Evolutionary conservation across 495 filamentous ascomycete species (phyloP).

Genomic region (Baudoinia panamericana): DNA sequence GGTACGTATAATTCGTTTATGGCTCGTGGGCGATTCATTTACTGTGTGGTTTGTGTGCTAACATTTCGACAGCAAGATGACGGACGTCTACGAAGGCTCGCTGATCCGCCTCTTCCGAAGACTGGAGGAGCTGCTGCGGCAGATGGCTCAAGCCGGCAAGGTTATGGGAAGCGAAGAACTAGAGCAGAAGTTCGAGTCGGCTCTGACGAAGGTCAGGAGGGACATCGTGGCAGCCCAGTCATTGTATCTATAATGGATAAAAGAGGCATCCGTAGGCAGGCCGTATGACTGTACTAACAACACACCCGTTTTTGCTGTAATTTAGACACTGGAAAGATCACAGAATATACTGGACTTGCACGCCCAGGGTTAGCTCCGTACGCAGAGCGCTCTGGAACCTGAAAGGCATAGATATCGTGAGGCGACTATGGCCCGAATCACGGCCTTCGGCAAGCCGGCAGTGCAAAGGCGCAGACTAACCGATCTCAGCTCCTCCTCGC

Average conservation of each 20-base stretch:
- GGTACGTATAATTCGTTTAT: too few relatives aligned
- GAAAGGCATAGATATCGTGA: too few relatives aligned
- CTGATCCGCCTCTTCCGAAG: constrained; percentile 92
- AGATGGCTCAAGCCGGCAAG: constrained; percentile 93
- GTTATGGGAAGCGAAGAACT: constrained; percentile 96
- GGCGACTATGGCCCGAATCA: too few relatives aligned
- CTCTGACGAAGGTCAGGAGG: constrained; percentile 69
- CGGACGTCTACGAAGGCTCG: constrained; percentile 90
- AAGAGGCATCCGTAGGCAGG: neutral
- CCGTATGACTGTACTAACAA: neutral
- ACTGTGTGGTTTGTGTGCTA: constrained; percentile 1
- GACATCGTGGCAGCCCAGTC: constrained; percentile 91
- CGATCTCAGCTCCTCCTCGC: too few relatives aligned
- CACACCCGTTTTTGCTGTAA: neutral
- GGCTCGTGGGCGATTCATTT: neutral
- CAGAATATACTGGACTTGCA: too few relatives aligned
- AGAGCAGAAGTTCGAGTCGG: constrained; percentile 73
- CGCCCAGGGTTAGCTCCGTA: too few relatives aligned
- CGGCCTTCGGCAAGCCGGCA: too few relatives aligned
- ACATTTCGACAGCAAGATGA: constrained; percentile 67
- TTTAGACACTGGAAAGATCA: too few relatives aligned
- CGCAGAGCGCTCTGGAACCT: too few relatives aligned
- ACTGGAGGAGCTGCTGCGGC: constrained; percentile 85
- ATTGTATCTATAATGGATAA: constrained; percentile 54
- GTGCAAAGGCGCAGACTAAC: too few relatives aligned